Conservation (phyloP, 164 flowering plant genomes). For the Paratinospora sagittata region DNA sequence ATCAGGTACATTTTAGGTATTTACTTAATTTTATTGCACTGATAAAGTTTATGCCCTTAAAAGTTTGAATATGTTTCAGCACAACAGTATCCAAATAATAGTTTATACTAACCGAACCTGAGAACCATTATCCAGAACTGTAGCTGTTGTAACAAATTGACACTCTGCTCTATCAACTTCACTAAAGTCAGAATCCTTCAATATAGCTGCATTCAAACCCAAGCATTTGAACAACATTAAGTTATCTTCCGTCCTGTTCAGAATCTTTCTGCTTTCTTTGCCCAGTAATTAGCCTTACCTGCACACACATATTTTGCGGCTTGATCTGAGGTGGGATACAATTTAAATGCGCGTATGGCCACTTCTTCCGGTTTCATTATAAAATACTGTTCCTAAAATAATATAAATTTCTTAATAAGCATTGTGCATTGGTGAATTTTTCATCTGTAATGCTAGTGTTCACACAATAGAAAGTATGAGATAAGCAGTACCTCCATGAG, state of each 20-base stretch:
- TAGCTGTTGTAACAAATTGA: slow-evolving; percentile 82
- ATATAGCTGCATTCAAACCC: slow-evolving; percentile 62
- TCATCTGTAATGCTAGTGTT: neutral
- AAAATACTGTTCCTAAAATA: slow-evolving; percentile 73
- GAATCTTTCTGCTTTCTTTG: slow-evolving; percentile 3
- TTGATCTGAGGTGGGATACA: slow-evolving; percentile 67
- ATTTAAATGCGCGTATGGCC: slow-evolving; percentile 51
- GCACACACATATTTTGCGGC: slow-evolving; percentile 69
- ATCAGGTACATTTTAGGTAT: neutral
- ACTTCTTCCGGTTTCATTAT: slow-evolving; percentile 74
- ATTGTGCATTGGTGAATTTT: neutral
- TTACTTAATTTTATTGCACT: neutral
- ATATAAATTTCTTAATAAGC: slow-evolving; percentile 7
- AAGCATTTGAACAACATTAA: slow-evolving; percentile 4
- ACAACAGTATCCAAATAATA: neutral
- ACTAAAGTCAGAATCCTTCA: slow-evolving; percentile 77
- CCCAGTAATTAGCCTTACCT: slow-evolving; percentile 31
- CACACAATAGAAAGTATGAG: neutral
- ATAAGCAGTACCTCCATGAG: slow-evolving; percentile 59
- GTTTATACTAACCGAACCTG: slow-evolving; percentile 41
- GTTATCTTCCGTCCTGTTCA: neutral
- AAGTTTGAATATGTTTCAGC: neutral
- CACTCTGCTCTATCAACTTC: slow-evolving; percentile 96
- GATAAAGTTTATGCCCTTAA: neutral
- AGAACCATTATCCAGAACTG: slow-evolving; percentile 73